Base-by-base conservation (phyloP, 73 alveolate species). In the Stentor roeselii region DNA sequence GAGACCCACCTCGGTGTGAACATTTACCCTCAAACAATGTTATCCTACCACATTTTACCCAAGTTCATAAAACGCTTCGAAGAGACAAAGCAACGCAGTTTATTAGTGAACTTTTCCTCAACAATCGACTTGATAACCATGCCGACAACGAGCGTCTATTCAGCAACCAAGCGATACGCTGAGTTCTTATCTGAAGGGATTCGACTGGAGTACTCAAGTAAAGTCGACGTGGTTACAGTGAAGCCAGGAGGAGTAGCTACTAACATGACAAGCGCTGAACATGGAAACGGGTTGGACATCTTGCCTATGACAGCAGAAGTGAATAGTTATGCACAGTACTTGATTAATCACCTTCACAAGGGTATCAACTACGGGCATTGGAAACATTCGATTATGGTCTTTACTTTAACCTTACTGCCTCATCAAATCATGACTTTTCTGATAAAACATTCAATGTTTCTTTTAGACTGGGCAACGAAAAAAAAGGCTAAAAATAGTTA, bases 291-390 rank as follows among this genome's bases (percentile, higher is more conserved):
- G 42, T 67, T 67, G 42, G 37, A 36, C 14, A 21, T 21, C 2
- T 1, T 67, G 1, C 2, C 37, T 30, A 30, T 32, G 37, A 21
- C 41, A 21, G n/a, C 37, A 21, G 37, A 67, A 32, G 80, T 67
- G 80, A 21, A 67, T 21, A 67, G 41, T 67, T 67, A 30, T 34
- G 80, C 42, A 14, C 21, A 40, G 42, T 21, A 32, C 80, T 67
- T 67, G 37, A 2, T 67, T 21, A 67, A 34, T 32, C n/a, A 67
- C 42, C 41, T 67, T 15, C 80, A 67, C 34, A 2, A 21, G 34
- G 80, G 80, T 21, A 67, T 67, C 80, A 67, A 67, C 41, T 67
- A 67, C 34, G 80, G 80, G 1, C 80, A 67, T 32, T 67, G 80
- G 80, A 32, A 21, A 67, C 80, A 67, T 34, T 21, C 41, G 2